A percentile compares a stretch with the other conserved stretches of the same genome.
phyloP scores from a whole-genome alignment of 2,329 filamentous ascomycete genomes.

The Aureobasidium sp. region DNA sequence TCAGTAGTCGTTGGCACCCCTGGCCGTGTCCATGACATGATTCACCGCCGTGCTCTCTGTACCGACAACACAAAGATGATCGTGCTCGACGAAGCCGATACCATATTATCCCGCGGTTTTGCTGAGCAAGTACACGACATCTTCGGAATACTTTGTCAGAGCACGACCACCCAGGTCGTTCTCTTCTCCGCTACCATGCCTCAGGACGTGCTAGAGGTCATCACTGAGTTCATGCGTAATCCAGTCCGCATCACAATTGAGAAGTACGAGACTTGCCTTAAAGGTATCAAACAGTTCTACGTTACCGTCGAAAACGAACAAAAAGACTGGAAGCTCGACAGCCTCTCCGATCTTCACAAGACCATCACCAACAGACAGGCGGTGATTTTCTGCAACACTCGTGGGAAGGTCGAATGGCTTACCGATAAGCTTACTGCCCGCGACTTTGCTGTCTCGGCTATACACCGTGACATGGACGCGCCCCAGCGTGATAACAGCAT shows the following conservation, averaged over 20 bases:
- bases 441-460: conserved; percentile 98
- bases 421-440: conserved; percentile 97
- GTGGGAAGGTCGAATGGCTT: conserved; percentile 99
- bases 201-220: conserved; percentile 97
- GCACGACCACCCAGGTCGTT: conserved; percentile 82
- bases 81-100: conserved; percentile 97
- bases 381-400: conserved; percentile 99
- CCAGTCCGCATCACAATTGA: conserved; percentile 98
- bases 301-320: conserved; percentile 85
- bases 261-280: conserved; percentile 98
- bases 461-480: conserved; percentile 99
- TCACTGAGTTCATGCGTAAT: conserved; percentile 99
- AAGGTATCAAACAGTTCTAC: conserved; percentile 99
- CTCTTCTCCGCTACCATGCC: conserved; percentile 98
- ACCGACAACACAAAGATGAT: conserved; percentile 99
- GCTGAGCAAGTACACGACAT: conserved; percentile 99
- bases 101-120: conserved; percentile 99
- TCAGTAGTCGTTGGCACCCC: conserved; percentile 88
- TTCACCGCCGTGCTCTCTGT: conserved; percentile 93
- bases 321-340: conserved; percentile 99
- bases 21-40: conserved; percentile 99
- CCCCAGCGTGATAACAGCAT: conserved; percentile 97
- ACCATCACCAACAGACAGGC: conserved; percentile 99
- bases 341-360: conserved; percentile 96
- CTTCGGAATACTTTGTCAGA: conserved; percentile 92